A percentile compares a stretch with the other conserved stretches of the same genome.
Evolutionary conservation across 1,139 yeast genomes (phyloP).

Genomic region (Yamadazyma oceani): DNA sequence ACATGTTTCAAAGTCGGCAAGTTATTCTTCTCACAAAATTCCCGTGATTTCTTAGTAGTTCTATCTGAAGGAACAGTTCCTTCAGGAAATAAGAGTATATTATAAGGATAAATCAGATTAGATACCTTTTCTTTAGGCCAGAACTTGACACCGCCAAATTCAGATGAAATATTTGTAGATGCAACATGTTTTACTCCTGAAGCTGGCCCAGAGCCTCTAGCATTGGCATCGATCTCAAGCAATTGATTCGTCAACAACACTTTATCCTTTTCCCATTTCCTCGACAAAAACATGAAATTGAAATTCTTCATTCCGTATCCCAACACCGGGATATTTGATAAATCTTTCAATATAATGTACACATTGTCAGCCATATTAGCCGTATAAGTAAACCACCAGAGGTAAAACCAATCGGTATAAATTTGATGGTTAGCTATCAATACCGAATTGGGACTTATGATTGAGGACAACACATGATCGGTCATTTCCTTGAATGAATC

Average conservation of each 20-base stretch:
- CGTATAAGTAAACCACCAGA: slow-evolving; percentile 86
- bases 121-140: slow-evolving; percentile 43
- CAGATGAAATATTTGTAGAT: slow-evolving; percentile 21
- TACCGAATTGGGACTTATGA: slow-evolving; percentile 53
- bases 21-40: slow-evolving; percentile 54
- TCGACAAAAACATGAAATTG: slow-evolving; percentile 73
- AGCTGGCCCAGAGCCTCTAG: slow-evolving; percentile 52
- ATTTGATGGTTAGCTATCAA: slow-evolving; percentile 87
- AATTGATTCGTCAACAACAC: slow-evolving; percentile 56
- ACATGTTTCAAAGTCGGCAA: slow-evolving; percentile 56
- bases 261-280: slow-evolving; percentile 85
- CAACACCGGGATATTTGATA: slow-evolving; percentile 69
- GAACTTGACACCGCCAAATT: slow-evolving; percentile 18
- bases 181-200: slow-evolving; percentile 42
- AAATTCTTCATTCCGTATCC: slow-evolving; percentile 88
- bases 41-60: slow-evolving; percentile 58
- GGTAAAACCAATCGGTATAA: slow-evolving; percentile 89
- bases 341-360: slow-evolving; percentile 77
- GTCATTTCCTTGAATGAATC: slow-evolving; percentile 21
- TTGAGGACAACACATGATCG: slow-evolving; percentile 29
- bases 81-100: slow-evolving; percentile 81
- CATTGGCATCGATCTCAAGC: slow-evolving; percentile 53
- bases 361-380: slow-evolving; percentile 63
- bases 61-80: slow-evolving; percentile 82
- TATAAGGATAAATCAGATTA: slow-evolving; percentile 44